Evolutionary conservation across 2,329 filamentous ascomycete species (phyloP).

Genomic region (Aureobasidium zeae): DNA sequence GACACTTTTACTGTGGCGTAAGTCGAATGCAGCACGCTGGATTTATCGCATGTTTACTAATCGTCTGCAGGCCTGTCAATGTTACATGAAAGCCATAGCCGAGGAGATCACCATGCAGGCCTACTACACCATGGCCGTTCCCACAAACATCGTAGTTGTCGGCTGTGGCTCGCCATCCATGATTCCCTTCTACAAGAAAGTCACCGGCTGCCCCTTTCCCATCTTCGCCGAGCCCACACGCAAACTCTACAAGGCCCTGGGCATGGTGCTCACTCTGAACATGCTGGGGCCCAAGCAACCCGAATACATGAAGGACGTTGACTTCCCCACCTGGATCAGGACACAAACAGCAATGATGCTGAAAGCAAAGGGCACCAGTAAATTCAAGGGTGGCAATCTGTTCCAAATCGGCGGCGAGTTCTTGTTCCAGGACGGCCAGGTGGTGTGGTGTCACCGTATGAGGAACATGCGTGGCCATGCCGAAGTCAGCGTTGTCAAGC

Average conservation of each 20-base stretch:
- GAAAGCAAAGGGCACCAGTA: conserved; percentile 15
- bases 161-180: conserved; percentile 31
- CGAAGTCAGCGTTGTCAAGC: conserved; percentile 28
- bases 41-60: neutral
- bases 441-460: conserved; percentile 36
- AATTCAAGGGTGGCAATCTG: conserved; percentile 28
- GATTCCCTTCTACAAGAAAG: conserved; percentile 29
- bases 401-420: conserved; percentile 36
- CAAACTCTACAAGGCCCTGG: conserved; percentile 29
- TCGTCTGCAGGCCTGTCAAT: conserved; percentile 27
- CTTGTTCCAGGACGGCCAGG: conserved; percentile 32
- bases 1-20: conserved; percentile 35
- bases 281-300: conserved; percentile 24
- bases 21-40: conserved; percentile 5
- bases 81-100: conserved; percentile 29
- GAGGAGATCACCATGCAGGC: conserved; percentile 28
- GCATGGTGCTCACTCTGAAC: conserved; percentile 28
- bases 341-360: conserved; percentile 24
- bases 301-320: conserved; percentile 32
- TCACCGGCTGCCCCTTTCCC: conserved; percentile 30
- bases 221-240: conserved; percentile 32
- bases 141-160: conserved; percentile 31
- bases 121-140: conserved; percentile 30
- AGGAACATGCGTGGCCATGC: conserved; percentile 31
- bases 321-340: conserved; percentile 23